These are phyloP conservation scores for Cyanophora paradoxa DNA, from an alignment of 78 protist genomes.

Conservation along the genomic window DNA sequence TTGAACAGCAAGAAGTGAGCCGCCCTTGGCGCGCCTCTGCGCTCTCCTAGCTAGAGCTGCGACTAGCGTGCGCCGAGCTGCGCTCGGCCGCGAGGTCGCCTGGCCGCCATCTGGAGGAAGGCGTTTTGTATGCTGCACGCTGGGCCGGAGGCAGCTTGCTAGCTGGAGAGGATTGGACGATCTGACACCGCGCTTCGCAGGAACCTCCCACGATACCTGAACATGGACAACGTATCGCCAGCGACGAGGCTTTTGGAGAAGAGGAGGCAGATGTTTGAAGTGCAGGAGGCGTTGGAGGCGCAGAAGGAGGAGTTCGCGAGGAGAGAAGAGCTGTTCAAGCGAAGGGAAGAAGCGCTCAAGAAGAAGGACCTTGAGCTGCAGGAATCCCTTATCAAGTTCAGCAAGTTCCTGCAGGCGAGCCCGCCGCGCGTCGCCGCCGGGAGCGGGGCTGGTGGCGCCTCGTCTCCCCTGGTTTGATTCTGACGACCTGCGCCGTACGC, in stretches of 20 bases:
- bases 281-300: constrained; percentile 32
- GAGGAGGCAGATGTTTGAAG: constrained; percentile 37
- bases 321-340: constrained; percentile 23
- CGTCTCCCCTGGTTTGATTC: background rate
- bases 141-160: too few species aligned
- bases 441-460: background rate
- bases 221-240: constrained; percentile 18
- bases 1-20: too few species aligned
- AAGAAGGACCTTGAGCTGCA: constrained; percentile 32
- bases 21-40: too few species aligned
- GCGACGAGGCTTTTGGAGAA: constrained; percentile 37
- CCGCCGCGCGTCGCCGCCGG: background rate
- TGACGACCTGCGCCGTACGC: background rate
- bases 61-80: too few species aligned
- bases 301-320: constrained; percentile 32
- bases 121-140: too few species aligned
- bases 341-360: constrained; percentile 25
- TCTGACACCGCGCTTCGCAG: too few species aligned
- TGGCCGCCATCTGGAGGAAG: too few species aligned
- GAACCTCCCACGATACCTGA: background rate
- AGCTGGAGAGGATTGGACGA: too few species aligned
- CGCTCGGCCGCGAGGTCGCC: too few species aligned
- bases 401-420: constrained; percentile 21
- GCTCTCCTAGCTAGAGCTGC: too few species aligned
- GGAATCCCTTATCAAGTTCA: constrained; percentile 31